Conservation (phyloP, 2,329 filamentous ascomycete genomes). For the Herpomyces periplanetae region DNA sequence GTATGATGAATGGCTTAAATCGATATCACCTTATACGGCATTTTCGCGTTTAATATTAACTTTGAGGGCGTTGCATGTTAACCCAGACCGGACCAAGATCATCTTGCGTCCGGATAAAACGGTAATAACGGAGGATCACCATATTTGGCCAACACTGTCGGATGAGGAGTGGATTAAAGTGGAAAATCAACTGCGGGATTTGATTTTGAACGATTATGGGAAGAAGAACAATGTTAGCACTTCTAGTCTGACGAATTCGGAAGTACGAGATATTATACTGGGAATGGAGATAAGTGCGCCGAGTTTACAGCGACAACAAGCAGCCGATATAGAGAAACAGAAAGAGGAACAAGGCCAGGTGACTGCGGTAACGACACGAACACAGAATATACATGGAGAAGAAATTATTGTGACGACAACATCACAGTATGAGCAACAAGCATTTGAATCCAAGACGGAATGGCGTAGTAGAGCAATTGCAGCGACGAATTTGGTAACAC, state of each 20-base stretch:
- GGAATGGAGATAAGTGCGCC: constrained; percentile 98
- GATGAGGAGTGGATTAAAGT: constrained; percentile 99
- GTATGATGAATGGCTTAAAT: constrained; percentile 96
- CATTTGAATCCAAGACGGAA: constrained; percentile 91
- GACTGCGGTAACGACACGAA: constrained; percentile 90
- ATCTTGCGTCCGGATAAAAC: constrained; percentile 83
- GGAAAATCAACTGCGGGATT: constrained; percentile 72
- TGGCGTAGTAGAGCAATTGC: constrained; percentile 92
- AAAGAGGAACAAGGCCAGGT: constrained; percentile 65
- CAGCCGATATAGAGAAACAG: constrained; percentile 93
- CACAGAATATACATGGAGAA: constrained; percentile 78
- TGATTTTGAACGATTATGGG: constrained; percentile 90
- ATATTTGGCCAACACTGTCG: constrained; percentile 78
- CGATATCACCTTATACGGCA: constrained; percentile 86
- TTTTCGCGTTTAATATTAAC: constrained; percentile 87
- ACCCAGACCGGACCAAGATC: constrained; percentile 91
- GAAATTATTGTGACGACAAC: constrained; percentile 96
- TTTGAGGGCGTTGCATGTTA: constrained; percentile 71
- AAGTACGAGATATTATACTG: constrained; percentile 88
- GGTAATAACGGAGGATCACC: constrained; percentile 88
- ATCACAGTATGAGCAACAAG: constrained; percentile 85
- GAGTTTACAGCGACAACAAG: constrained; percentile 89
- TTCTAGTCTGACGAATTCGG: constrained; percentile 71
- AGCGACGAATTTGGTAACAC: constrained; percentile 65
- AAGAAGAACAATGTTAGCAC: constrained; percentile 99